Evolutionary conservation across 306 rosid species (phyloP).

Genomic region (Dalbergia cochinchinensis): DNA sequence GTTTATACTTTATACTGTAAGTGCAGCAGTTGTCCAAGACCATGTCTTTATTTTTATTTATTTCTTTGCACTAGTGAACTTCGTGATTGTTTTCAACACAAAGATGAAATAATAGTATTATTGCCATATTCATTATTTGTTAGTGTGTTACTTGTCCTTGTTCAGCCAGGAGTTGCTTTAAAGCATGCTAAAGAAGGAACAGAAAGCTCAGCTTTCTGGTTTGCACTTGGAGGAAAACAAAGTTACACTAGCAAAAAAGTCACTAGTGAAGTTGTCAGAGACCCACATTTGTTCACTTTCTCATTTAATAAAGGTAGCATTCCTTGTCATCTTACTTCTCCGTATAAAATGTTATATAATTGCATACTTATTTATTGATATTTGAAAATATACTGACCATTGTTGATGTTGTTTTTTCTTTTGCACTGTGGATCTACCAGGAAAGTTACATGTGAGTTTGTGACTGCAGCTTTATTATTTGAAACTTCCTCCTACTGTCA

Average conservation of each 20-base stretch:
- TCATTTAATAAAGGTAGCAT: conserved; percentile 74
- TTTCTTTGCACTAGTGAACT: not conserved
- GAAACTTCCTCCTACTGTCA: conserved; percentile 8
- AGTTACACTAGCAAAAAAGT: conserved; percentile 72
- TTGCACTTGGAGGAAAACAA: conserved; percentile 92
- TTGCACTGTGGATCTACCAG: conserved; percentile 67
- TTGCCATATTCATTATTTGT: conserved; percentile 35
- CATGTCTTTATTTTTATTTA: not conserved
- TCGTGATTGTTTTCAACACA: not conserved
- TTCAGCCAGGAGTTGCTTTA: conserved; percentile 88
- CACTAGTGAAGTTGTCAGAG: conserved; percentile 70
- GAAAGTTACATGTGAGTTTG: conserved; percentile 86
- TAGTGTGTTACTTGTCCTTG: conserved; percentile 40
- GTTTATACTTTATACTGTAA: not conserved
- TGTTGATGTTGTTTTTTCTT: conserved; percentile 45
- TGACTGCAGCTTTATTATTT: conserved; percentile 22
- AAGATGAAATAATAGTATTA: conserved; percentile 20
- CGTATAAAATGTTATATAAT: conserved; percentile 15
- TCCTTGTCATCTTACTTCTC: conserved; percentile 29
- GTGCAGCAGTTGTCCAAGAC: conserved; percentile 13
- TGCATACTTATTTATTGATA: conserved; percentile 9
- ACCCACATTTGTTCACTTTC: conserved; percentile 82
- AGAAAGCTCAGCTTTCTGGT: conserved; percentile 94
- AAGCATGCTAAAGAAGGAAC: conserved; percentile 96
- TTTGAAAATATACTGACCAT: conserved; percentile 55